phyloP scores from a whole-genome alignment of 257 asterid species.

The Capsicum pubescens region DNA sequence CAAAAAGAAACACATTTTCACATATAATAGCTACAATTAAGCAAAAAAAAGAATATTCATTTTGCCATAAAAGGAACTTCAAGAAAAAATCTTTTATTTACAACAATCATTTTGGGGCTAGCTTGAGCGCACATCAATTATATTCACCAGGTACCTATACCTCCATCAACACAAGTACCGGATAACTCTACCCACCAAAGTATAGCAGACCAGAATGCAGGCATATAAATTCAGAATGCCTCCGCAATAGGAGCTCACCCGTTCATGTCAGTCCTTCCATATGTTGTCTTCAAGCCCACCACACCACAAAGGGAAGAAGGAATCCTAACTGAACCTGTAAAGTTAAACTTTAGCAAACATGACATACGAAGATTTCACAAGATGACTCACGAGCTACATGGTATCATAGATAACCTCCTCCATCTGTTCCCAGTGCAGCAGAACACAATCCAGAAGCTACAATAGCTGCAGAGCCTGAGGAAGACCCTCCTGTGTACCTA shows the following conservation, averaged over 20 bases:
- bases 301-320: constrained; percentile 97
- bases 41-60: not conserved
- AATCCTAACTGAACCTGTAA: constrained; percentile 90
- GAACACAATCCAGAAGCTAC: constrained; percentile 95
- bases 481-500: constrained; percentile 97
- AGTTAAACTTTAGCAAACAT: constrained; percentile 32
- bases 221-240: not conserved
- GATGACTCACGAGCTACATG: constrained; percentile 35
- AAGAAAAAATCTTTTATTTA: not conserved
- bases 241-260: constrained; percentile 57
- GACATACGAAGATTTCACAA: constrained; percentile 18
- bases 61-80: not conserved
- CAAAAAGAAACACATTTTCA: not conserved
- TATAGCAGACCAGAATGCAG: not conserved
- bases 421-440: constrained; percentile 98
- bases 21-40: not conserved
- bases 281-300: constrained; percentile 93
- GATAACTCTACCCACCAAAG: not conserved
- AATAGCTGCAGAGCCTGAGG: constrained; percentile 97
- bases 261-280: constrained; percentile 77
- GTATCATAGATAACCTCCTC: constrained; percentile 79
- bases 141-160: not conserved
- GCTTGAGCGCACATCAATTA: not conserved
- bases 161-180: not conserved
- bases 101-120: not conserved